Evolutionary conservation across 1,284 basidiomycete species (phyloP), one percentile per base, ranked within the genome.

Genomic region (Schizopora paradoxa): DNA sequence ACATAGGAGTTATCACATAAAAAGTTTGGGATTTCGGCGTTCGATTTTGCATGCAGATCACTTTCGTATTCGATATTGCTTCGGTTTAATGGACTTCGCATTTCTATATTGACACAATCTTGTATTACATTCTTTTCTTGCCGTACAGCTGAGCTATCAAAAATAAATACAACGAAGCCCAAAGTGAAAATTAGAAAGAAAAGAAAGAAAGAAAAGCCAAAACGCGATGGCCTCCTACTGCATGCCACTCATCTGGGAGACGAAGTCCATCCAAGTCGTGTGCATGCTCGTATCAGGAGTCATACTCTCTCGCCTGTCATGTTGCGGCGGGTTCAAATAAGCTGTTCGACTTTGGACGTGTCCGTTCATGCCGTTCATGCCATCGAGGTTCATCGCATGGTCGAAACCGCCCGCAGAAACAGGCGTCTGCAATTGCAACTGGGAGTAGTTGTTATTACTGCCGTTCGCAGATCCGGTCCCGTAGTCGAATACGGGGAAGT

Each of bases 401-500:
- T 46, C 48, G 14, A 46, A 40, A 32, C 43, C 48, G n/a, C 22
- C 35, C 4, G 47, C 27, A 8, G 34, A 28, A 18, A 5, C 25
- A 3, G 22, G 19, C 5, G 42, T 10, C 10, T 29, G 10, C 8
- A 43, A 37, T 23, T 46, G 48, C 39, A 50, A 42, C 25, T 34
- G 43, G 23, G 37, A 18, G 18, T 40, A 38, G 18, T 22, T 33
- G 13, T 26, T 22, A 29, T 21, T 57, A 10, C 4, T 13, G 36
- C 57, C 59, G 29, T 65, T 67, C 18, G 51, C 53, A 31, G 49
- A 55, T 38, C 35, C 53, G 46, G 68, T 66, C 11, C 68, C 72
- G 59, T 87, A 86, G 57, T 86, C 85, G 54, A 83, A 86, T 25
- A 86, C 84, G 1, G 82, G 75, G 69, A 87, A 86, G 55, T 86